phyloP scores from a whole-genome alignment of 2,329 filamentous ascomycete genomes.

The Paraconiothyrium sp. region DNA sequence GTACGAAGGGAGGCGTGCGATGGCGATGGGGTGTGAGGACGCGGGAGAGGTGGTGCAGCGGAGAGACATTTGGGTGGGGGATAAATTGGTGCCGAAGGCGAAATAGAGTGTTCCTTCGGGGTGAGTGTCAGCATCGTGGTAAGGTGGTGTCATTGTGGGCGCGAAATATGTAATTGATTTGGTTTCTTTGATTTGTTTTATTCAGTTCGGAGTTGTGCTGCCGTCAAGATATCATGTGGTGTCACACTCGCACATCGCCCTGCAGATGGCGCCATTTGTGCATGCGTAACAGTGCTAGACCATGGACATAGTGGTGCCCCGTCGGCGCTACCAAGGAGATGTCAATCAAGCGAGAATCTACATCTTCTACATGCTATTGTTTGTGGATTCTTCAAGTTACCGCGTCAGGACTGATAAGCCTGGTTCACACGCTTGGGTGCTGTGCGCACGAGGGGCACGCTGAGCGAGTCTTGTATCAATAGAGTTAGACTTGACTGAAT shows the following conservation, averaged over 20 bases:
- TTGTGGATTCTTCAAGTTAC: no score
- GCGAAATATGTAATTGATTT: no score
- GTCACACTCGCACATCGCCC: neutral
- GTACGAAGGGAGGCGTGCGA: slow-evolving; percentile 10
- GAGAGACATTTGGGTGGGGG: slow-evolving; percentile 12
- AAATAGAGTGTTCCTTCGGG: slow-evolving; percentile 11
- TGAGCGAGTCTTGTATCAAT: no score
- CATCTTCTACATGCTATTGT: no score
- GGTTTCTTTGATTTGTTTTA: no score
- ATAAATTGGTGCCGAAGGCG: slow-evolving; percentile 17
- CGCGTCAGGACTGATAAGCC: no score
- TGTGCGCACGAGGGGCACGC: no score
- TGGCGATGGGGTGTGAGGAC: slow-evolving; percentile 9
- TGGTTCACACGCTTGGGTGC: no score
- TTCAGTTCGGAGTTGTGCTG: neutral
- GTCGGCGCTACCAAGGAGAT: neutral
- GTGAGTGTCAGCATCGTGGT: no score
- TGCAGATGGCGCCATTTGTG: neutral
- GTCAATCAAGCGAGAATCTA: neutral
- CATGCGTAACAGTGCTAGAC: neutral
- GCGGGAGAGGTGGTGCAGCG: slow-evolving; percentile 6
- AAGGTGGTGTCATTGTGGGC: neutral
- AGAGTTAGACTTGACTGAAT: no score
- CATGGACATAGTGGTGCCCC: no score
- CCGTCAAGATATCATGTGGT: neutral